These are phyloP conservation scores for Hymenoscyphus repandus DNA, from an alignment of 2,329 filamentous ascomycete genomes.

Conservation along the genomic window DNA sequence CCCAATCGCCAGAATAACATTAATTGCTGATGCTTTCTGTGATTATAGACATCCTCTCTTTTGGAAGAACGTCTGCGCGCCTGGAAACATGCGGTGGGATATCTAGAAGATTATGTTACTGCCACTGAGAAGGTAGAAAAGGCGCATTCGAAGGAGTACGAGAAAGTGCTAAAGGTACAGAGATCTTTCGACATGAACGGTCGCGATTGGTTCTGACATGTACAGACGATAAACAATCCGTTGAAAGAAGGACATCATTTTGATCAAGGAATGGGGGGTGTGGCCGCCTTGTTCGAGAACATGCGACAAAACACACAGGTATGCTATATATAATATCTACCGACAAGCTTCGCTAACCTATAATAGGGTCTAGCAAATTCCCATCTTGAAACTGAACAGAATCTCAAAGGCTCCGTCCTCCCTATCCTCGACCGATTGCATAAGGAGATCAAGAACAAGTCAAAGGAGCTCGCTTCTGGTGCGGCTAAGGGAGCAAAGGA, in stretches of 20 bases:
- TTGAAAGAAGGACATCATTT: slow-evolving; percentile 90
- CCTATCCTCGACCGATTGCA: slow-evolving; percentile 88
- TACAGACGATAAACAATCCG: slow-evolving; percentile 74
- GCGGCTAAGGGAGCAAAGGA: slow-evolving; percentile 82
- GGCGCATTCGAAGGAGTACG: slow-evolving; percentile 86
- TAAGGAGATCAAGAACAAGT: slow-evolving; percentile 94
- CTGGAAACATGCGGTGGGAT: slow-evolving; percentile 91
- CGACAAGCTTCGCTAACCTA: background rate
- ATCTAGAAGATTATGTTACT: slow-evolving; percentile 84
- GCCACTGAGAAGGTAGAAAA: slow-evolving; percentile 83
- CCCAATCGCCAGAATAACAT: background rate
- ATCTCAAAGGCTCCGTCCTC: slow-evolving; percentile 77
- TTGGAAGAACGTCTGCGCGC: slow-evolving; percentile 84
- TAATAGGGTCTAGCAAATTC: slow-evolving; percentile 74
- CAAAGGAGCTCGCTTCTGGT: slow-evolving; percentile 79
- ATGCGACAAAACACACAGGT: slow-evolving; percentile 84
- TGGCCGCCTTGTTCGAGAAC: slow-evolving; percentile 90
- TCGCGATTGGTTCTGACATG: slow-evolving; percentile 1
- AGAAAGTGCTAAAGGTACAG: slow-evolving; percentile 81
- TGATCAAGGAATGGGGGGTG: slow-evolving; percentile 78
- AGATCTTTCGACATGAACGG: background rate
- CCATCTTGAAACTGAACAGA: slow-evolving; percentile 87
- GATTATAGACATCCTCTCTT: slow-evolving; percentile 68
- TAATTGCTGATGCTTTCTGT: slow-evolving; percentile 5
- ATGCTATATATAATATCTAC: slow-evolving; percentile 15